Conservation (phyloP, 192 early-diverging fungal species). For the Piromyces sp. region DNA sequence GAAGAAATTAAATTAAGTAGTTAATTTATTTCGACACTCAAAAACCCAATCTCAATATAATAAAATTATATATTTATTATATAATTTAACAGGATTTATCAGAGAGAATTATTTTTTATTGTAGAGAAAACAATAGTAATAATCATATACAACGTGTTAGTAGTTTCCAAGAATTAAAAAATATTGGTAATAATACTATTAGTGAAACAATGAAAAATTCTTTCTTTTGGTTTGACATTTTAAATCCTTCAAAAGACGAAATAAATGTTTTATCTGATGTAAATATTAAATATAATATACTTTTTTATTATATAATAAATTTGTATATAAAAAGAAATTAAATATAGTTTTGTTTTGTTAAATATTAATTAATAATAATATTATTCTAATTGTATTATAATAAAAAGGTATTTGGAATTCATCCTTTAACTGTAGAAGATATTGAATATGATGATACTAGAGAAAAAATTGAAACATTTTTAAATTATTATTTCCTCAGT, state of each 20-base stretch:
- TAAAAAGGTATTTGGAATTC: constrained; percentile 42
- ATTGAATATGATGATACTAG: constrained; percentile 60
- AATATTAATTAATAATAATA: too few relatives aligned
- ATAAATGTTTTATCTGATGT: not conserved
- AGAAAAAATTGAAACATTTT: constrained; percentile 88
- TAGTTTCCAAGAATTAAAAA: not conserved
- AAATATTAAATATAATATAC: too few relatives aligned
- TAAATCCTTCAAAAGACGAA: not conserved
- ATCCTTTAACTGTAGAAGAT: constrained; percentile 73
- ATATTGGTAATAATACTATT: not conserved
- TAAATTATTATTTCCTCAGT: constrained; percentile 81
- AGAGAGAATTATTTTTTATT: not conserved
- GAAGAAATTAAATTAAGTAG: too few relatives aligned
- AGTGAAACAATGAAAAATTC: not conserved
- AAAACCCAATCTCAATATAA: too few relatives aligned
- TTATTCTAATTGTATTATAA: too few relatives aligned
- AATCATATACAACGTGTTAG: not conserved
- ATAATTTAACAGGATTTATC: not conserved
- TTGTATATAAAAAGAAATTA: too few relatives aligned
- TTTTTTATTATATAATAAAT: too few relatives aligned
- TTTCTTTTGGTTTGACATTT: not conserved
- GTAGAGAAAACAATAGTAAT: not conserved
- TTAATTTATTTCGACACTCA: too few relatives aligned
- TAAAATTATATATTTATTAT: too few relatives aligned
- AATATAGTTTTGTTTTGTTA: too few relatives aligned